Percentiles rank a stretch among this genome's conserved stretches.
These are phyloP conservation scores for Globisporangium sylvaticum DNA, from an alignment of 352 stramenopile species.

Conservation along the genomic window DNA sequence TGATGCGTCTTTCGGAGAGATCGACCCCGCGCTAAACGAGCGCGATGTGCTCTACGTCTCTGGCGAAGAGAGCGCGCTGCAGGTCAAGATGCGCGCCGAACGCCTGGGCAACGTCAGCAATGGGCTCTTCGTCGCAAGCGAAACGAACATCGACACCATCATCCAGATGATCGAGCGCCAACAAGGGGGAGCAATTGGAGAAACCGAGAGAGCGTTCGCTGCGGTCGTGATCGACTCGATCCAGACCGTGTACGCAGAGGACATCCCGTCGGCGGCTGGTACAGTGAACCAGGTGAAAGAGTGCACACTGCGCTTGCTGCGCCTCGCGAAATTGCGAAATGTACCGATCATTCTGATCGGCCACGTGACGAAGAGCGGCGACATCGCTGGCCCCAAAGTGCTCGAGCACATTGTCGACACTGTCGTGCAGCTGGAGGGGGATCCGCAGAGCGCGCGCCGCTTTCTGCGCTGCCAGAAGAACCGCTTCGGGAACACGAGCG, in stretches of 20 bases:
- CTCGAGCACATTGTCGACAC: constrained; percentile 93
- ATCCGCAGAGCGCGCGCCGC: constrained; percentile 77
- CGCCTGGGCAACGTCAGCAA: constrained; percentile 71
- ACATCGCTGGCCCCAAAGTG: constrained; percentile 93
- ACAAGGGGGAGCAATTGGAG: neutral
- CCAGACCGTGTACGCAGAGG: constrained; percentile 92
- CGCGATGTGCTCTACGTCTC: constrained; percentile 93
- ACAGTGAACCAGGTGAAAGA: constrained; percentile 95
- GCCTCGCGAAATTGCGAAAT: constrained; percentile 89
- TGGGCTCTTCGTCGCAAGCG: constrained; percentile 72
- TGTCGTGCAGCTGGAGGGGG: constrained; percentile 94
- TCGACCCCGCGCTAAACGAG: neutral
- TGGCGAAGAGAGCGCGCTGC: constrained; percentile 94
- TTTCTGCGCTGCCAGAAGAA: constrained; percentile 94
- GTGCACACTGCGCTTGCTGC: constrained; percentile 91
- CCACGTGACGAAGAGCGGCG: constrained; percentile 96
- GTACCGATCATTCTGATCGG: constrained; percentile 94
- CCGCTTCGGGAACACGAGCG: constrained; percentile 93
- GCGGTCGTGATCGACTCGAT: constrained; percentile 95
- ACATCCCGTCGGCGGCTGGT: constrained; percentile 73
- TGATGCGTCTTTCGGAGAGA: constrained; percentile 8
- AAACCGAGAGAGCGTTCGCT: constrained; percentile 31
- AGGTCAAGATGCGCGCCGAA: constrained; percentile 92
- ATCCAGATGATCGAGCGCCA: constrained; percentile 43
- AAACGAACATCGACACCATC: constrained; percentile 81